Evolutionary conservation across 208 protist species (phyloP).

Genomic region (Crithidia mellificae): DNA sequence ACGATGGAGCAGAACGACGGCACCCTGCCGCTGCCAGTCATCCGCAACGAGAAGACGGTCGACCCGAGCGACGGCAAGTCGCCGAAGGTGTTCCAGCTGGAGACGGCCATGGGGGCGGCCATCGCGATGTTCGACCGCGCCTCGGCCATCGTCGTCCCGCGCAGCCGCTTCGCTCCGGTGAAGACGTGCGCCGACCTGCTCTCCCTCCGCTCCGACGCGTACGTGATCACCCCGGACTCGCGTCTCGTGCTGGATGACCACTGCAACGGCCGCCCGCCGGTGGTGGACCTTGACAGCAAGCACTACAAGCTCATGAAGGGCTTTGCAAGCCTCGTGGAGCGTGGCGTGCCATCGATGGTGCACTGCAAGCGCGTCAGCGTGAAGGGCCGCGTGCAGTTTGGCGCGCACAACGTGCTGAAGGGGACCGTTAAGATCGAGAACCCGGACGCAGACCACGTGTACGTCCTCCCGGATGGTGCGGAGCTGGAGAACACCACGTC

Average conservation of each 20-base stretch:
- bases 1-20: conserved; percentile 64
- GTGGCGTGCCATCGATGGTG: conserved; percentile 72
- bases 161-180: conserved; percentile 97
- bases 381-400: conserved; percentile 66
- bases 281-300: conserved; percentile 65
- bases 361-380: conserved; percentile 62
- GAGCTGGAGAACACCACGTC: conserved; percentile 56
- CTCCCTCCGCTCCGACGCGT: conserved; percentile 95
- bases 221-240: conserved; percentile 72
- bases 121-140: conserved; percentile 92
- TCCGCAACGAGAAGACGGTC: conserved; percentile 87
- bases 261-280: conserved; percentile 57
- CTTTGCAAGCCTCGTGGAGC: conserved; percentile 57
- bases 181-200: conserved; percentile 98
- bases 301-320: conserved; percentile 79
- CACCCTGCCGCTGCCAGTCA: conserved; percentile 76
- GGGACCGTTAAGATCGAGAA: conserved; percentile 75
- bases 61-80: conserved; percentile 68
- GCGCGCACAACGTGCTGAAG: conserved; percentile 50
- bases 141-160: conserved; percentile 92
- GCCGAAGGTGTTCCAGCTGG: conserved; percentile 81
- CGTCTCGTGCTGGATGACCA: conserved; percentile 57
- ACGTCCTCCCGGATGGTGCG: conserved; percentile 45
- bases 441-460: conserved; percentile 23
- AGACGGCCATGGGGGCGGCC: conserved; percentile 94